phyloP scores from a whole-genome alignment of 176 grass and related monocot species.

The Carex scoparia region DNA sequence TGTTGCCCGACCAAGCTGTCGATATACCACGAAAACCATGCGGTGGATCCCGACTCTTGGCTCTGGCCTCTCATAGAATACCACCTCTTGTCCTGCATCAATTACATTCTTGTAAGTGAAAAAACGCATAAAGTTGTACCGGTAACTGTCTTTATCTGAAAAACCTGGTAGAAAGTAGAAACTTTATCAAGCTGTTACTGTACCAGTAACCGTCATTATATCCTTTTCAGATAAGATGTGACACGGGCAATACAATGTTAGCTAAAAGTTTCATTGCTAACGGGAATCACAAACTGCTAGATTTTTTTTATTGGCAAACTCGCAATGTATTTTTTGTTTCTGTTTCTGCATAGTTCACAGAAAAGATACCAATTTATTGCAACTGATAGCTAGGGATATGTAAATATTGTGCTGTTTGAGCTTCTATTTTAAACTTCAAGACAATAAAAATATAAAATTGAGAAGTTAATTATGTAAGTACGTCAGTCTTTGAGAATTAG shows the following conservation, averaged over 20 bases:
- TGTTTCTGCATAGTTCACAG: no score
- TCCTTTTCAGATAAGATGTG: background rate
- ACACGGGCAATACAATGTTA: background rate
- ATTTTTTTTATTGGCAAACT: background rate
- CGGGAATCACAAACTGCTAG: background rate
- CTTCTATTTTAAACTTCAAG: background rate
- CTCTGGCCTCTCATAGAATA: constrained; percentile 53
- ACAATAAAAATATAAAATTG: background rate
- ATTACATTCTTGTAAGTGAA: background rate
- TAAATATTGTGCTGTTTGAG: background rate
- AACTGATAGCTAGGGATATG: background rate
- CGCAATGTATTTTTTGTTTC: background rate
- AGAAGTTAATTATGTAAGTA: background rate
- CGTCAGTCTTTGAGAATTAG: background rate
- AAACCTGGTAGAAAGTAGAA: no score
- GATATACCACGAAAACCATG: constrained; percentile 53
- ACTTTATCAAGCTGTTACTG: no score
- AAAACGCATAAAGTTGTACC: background rate
- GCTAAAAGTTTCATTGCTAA: background rate
- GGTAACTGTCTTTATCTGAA: background rate
- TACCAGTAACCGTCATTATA: background rate
- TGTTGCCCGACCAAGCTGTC: constrained; percentile 44
- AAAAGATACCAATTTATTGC: no score
- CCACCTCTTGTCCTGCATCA: constrained; percentile 43
- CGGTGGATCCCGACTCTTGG: constrained; percentile 66